These are phyloP conservation scores for Spathaspora gorwiae DNA, from an alignment of 805 yeast species.

Conservation along the genomic window DNA sequence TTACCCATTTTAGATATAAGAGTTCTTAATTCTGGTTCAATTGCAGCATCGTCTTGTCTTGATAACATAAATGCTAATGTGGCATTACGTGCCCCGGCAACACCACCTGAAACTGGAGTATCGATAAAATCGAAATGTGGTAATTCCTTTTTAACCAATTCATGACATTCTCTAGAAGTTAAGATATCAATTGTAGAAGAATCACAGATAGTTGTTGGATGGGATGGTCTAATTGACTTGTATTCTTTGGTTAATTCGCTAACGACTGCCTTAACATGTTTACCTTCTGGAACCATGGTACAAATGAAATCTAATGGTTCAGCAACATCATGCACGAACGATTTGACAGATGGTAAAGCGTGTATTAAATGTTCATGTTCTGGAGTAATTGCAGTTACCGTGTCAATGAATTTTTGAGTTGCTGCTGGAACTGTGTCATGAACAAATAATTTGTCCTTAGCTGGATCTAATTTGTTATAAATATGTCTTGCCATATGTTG, in stretches of 20 bases:
- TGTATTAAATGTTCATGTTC: slow-evolving; percentile 10
- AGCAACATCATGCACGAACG: slow-evolving; percentile 27
- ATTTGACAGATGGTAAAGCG: slow-evolving; percentile 16
- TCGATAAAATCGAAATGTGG: slow-evolving; percentile 44
- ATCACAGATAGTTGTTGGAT: slow-evolving; percentile 37
- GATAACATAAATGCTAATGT: slow-evolving; percentile 53
- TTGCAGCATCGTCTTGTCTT: slow-evolving; percentile 20
- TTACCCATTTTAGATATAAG: slow-evolving; percentile 43
- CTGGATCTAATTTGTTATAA: slow-evolving; percentile 30
- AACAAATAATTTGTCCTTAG: slow-evolving; percentile 37
- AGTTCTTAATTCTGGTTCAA: slow-evolving; percentile 26
- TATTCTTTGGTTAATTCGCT: slow-evolving; percentile 32
- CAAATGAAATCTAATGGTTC: slow-evolving; percentile 37
- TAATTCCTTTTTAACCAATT: slow-evolving; percentile 25
- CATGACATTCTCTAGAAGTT: slow-evolving; percentile 40
- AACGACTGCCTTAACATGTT: slow-evolving; percentile 41
- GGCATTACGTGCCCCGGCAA: slow-evolving; percentile 49
- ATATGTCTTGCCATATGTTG: slow-evolving; percentile 52
- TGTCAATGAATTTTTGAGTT: slow-evolving; percentile 18
- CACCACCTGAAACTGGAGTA: slow-evolving; percentile 56
- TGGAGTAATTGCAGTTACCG: slow-evolving; percentile 20
- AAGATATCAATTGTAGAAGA: slow-evolving; percentile 50
- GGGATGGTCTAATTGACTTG: slow-evolving; percentile 11
- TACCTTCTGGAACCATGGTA: slow-evolving; percentile 55
- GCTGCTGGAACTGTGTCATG: slow-evolving; percentile 37